Evolutionary conservation across 2,329 filamentous ascomycete species (phyloP).

Genomic region (Neocatenulostroma microsporum): DNA sequence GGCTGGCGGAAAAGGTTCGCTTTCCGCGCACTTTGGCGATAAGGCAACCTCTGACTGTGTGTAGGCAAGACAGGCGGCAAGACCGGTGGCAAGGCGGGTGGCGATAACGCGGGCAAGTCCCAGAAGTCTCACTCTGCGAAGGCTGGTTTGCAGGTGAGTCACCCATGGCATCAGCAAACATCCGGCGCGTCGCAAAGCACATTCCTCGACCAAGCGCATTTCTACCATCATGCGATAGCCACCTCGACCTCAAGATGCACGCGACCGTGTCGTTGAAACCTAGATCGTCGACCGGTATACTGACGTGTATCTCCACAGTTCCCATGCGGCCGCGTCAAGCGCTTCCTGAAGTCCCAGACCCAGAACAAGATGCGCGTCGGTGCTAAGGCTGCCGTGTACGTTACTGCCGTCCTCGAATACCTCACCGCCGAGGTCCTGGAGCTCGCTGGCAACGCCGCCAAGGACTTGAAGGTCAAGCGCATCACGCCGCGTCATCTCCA

Average conservation of each 20-base stretch:
- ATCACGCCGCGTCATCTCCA: conserved; percentile 99
- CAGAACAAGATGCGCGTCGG: conserved; percentile 99
- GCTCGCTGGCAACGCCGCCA: conserved; percentile 94
- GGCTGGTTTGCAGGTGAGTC: conserved; percentile 84
- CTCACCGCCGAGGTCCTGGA: conserved; percentile 98
- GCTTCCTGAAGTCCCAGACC: conserved; percentile 98
- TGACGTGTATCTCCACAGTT: conserved; percentile 56
- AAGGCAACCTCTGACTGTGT: conserved; percentile 23
- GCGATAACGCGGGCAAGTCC: conserved; percentile 70
- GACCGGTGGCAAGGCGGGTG: conserved; percentile 69
- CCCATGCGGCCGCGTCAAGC: conserved; percentile 98
- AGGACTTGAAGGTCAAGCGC: conserved; percentile 99
- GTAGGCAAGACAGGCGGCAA: conserved; percentile 65
- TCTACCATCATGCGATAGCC: too few relatives aligned
- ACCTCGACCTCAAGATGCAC: too few relatives aligned
- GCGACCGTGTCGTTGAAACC: too few relatives aligned
- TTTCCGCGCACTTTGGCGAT: conserved; percentile 14
- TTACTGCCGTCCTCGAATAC: conserved; percentile 96
- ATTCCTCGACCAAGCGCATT: too few relatives aligned
- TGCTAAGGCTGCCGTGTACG: conserved; percentile 95
- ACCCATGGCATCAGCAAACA: conserved; percentile 2
- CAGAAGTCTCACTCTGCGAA: conserved; percentile 91
- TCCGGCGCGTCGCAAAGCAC: conserved; percentile 25
- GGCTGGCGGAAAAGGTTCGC: conserved; percentile 92
- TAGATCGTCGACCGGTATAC: too few relatives aligned